These are phyloP conservation scores for Fagus crenata DNA, from an alignment of 306 rosid genomes.

Conservation along the genomic window DNA sequence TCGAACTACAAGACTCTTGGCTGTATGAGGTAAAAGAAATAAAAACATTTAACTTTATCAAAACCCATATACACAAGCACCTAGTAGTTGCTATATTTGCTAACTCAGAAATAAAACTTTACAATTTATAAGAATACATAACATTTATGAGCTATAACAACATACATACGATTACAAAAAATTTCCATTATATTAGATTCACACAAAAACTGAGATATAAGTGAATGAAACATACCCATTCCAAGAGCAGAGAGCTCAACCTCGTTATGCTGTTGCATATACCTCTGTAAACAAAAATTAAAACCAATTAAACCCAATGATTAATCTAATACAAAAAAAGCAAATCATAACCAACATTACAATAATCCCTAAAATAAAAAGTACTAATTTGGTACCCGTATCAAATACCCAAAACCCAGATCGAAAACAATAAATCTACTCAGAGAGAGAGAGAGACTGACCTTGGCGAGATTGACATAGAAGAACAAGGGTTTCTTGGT, in stretches of 20 bases:
- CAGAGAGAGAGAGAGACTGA: constrained; percentile 1
- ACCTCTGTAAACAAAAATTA: constrained; percentile 39
- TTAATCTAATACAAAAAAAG: background rate
- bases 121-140: background rate
- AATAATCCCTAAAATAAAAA: background rate
- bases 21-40: no score
- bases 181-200: background rate
- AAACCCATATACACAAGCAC: background rate
- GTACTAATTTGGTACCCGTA: background rate
- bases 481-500: constrained; percentile 61
- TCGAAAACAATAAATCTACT: background rate
- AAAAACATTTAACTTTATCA: background rate
- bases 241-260: constrained; percentile 74
- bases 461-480: constrained; percentile 69
- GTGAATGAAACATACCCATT: constrained; percentile 42
- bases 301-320: background rate
- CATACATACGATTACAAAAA: background rate
- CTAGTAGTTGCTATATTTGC: background rate
- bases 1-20: no score
- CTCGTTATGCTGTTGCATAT: constrained; percentile 61
- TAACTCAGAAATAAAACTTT: no score
- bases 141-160: background rate
- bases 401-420: constrained; percentile 1
- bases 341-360: background rate
- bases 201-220: background rate